Evolutionary conservation across 106 monocot genomes (phyloP).

Genomic region (Platanthera zijinensis): DNA sequence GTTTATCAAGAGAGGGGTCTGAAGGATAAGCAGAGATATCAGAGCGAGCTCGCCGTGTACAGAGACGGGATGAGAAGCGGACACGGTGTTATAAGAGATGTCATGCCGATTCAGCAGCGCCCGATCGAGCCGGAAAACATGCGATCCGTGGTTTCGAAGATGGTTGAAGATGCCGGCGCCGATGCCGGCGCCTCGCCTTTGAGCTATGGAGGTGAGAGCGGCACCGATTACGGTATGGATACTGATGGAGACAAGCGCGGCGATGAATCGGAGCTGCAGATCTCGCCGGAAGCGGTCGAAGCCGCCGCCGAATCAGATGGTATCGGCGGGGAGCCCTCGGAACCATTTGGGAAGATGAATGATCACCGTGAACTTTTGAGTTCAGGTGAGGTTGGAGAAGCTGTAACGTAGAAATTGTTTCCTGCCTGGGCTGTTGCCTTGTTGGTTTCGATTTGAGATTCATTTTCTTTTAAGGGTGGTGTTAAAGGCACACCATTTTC

Average conservation of each 20-base stretch:
- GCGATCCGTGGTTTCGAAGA: slow-evolving; percentile 10
- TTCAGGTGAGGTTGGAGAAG: too few relatives aligned
- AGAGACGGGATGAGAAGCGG: slow-evolving; percentile 15
- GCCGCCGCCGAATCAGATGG: slow-evolving; percentile 7
- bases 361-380: too few relatives aligned
- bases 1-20: slow-evolving; percentile 86
- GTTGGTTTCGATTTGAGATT: too few relatives aligned
- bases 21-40: slow-evolving; percentile 82
- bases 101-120: slow-evolving; percentile 51
- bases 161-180: slow-evolving; percentile 14
- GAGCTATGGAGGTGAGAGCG: background rate
- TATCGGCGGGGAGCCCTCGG: slow-evolving; percentile 5
- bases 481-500: too few relatives aligned
- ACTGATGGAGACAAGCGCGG: slow-evolving; percentile 31
- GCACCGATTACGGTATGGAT: slow-evolving; percentile 29
- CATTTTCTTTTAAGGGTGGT: too few relatives aligned
- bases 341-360: too few relatives aligned
- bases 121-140: slow-evolving; percentile 20
- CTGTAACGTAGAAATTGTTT: too few relatives aligned
- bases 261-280: slow-evolving; percentile 36
- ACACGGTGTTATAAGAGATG: slow-evolving; percentile 27
- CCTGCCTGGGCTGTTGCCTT: too few relatives aligned
- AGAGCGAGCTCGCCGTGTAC: slow-evolving; percentile 63
- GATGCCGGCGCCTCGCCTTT: too few relatives aligned
- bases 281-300: slow-evolving; percentile 18